Conservation (phyloP, 495 filamentous ascomycete genomes). For the Penicillium cataractarum region DNA sequence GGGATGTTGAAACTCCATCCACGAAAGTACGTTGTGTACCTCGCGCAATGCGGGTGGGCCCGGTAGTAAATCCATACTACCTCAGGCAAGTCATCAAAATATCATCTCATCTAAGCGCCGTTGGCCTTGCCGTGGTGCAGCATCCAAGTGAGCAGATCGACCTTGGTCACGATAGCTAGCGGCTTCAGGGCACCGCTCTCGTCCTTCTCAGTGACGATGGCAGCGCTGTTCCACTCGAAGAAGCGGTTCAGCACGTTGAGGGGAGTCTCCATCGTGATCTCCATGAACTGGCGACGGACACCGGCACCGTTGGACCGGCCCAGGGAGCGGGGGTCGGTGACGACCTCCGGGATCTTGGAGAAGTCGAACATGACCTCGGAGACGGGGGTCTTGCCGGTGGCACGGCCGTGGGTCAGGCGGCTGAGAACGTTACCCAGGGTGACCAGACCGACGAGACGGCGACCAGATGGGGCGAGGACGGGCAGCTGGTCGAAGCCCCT, state of each 20-base stretch:
- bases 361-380: slow-evolving; percentile 97
- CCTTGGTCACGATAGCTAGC: slow-evolving; percentile 92
- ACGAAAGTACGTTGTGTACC: slow-evolving; percentile 5
- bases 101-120: slow-evolving; percentile 20
- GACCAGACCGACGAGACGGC: slow-evolving; percentile 82
- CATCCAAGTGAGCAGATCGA: slow-evolving; percentile 92
- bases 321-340: slow-evolving; percentile 78
- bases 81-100: background rate
- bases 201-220: slow-evolving; percentile 80
- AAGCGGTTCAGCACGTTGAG: slow-evolving; percentile 83
- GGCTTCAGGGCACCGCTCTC: slow-evolving; percentile 69
- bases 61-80: background rate
- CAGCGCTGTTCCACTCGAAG: slow-evolving; percentile 97
- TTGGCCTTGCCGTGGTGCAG: slow-evolving; percentile 64
- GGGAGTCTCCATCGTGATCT: slow-evolving; percentile 91
- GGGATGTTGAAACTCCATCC: slow-evolving; percentile 32
- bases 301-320: slow-evolving; percentile 29
- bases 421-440: slow-evolving; percentile 94
- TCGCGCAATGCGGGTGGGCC: slow-evolving; percentile 15
- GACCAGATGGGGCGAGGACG: slow-evolving; percentile 69
- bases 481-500: slow-evolving; percentile 96
- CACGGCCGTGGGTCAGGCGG: slow-evolving; percentile 81
- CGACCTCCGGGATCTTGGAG: slow-evolving; percentile 76
- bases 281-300: slow-evolving; percentile 73
- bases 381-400: slow-evolving; percentile 70